phyloP scores from a whole-genome alignment of 106 monocot species.

The Acorus calamus region DNA sequence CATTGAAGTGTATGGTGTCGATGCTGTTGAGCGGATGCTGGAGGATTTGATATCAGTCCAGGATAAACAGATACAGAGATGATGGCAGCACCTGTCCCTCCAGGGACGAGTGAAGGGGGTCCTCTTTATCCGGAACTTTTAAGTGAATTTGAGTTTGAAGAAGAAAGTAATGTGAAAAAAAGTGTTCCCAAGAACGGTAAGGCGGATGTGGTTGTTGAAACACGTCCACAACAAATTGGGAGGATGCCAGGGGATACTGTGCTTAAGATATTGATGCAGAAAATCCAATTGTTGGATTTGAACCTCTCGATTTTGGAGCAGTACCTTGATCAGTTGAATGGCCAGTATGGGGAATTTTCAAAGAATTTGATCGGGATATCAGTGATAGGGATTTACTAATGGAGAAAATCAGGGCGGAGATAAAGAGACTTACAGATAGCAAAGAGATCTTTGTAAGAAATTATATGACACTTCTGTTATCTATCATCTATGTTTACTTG shows the following conservation, averaged over 20 bases:
- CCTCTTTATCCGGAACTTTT: slow-evolving; percentile 12
- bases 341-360: slow-evolving; percentile 67
- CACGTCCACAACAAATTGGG: slow-evolving; percentile 40
- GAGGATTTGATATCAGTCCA: slow-evolving; percentile 72
- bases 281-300: slow-evolving; percentile 68
- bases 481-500: background rate
- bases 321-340: slow-evolving; percentile 73
- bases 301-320: slow-evolving; percentile 73
- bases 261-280: slow-evolving; percentile 87
- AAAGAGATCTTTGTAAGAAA: slow-evolving; percentile 46
- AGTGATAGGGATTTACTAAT: slow-evolving; percentile 32
- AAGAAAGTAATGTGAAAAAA: slow-evolving; percentile 23
- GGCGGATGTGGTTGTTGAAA: slow-evolving; percentile 28
- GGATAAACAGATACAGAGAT: slow-evolving; percentile 21
- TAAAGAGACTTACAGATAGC: slow-evolving; percentile 43
- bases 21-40: slow-evolving; percentile 90
- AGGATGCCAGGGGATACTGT: slow-evolving; percentile 84
- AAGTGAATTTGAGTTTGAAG: slow-evolving; percentile 17
- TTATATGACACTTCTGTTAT: background rate
- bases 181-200: slow-evolving; percentile 11
- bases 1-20: slow-evolving; percentile 82
- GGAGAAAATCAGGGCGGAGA: slow-evolving; percentile 37
- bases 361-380: slow-evolving; percentile 77
- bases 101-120: slow-evolving; percentile 14
- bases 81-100: slow-evolving; percentile 12